Percentiles rank a stretch among this genome's conserved stretches.
These are phyloP conservation scores for Thermothelomyces thermophilus DNA, from an alignment of 2,329 filamentous ascomycete species.

Conservation along the genomic window DNA sequence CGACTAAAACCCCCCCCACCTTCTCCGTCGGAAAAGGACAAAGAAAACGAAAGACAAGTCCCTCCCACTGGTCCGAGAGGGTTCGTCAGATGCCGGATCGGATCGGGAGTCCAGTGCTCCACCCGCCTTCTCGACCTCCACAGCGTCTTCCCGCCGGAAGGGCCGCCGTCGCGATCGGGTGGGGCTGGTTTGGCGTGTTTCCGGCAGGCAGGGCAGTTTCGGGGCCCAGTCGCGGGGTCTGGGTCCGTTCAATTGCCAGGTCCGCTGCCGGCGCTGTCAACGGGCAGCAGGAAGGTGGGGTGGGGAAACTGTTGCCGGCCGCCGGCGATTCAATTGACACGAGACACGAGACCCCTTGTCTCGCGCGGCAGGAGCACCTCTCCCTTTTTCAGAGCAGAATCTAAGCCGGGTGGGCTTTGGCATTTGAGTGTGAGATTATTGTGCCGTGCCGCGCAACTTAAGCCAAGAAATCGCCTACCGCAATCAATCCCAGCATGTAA, in stretches of 20 bases:
- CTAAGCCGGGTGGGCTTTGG: too few species aligned
- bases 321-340: neutral
- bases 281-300: constrained; percentile 3
- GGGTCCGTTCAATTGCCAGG: constrained; percentile 15
- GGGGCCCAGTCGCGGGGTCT: constrained; percentile 16
- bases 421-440: too few species aligned
- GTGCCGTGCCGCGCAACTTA: too few species aligned
- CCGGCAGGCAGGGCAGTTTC: constrained; percentile 22
- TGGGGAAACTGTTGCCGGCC: constrained; percentile 7
- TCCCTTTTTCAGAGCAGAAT: neutral
- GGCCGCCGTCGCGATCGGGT: constrained; percentile 5
- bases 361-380: neutral
- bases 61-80: neutral
- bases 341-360: too few species aligned
- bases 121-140: neutral
- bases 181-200: constrained; percentile 15
- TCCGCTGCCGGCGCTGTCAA: neutral
- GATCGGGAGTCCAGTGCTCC: too few species aligned
- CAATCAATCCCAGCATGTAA: too few species aligned
- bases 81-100: neutral
- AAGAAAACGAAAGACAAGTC: neutral
- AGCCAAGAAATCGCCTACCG: too few species aligned
- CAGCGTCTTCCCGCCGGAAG: constrained; percentile 12
- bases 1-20: too few species aligned
- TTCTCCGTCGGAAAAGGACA: neutral